Base-by-base conservation (phyloP, 331 rosid species). In the Rosa hybrid region DNA sequence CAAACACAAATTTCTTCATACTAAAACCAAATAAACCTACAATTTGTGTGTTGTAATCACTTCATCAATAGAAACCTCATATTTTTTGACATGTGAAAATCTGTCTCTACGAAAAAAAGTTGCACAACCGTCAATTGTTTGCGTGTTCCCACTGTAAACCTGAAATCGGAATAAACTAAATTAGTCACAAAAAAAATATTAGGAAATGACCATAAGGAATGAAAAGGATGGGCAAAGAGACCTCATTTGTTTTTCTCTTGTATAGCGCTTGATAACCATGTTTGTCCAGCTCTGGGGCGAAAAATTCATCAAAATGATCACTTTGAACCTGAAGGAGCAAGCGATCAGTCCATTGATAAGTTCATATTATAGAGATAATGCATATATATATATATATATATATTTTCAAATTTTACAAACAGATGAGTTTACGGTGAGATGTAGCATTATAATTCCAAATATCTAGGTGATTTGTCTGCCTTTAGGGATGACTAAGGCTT, bases 31-130 rank as follows among this genome's bases (percentile, higher is more conserved):
- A 60, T 42, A 53, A 12, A 44, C 78, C 50, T 44, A 65, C 9
- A 27, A 12, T 12, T 38, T 17, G 2, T 11, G 73, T 1, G 70
- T 71, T 45, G 64, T 23, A 54, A 46, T 5, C 2, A 23, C 9
- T 38, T 51, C 41, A 25, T 38, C 45, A 14, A 51, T 44, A 83
- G 85, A 45, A 60, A 93, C 99, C 99, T 96, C 99, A 42, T 96
- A 96, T 92, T 96, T 96, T 80, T 96, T 96, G 77, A 96, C 97
- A 77, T 92, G 99, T 0, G 97, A 86, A 78, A 96, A 96, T 90
- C 98, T 96, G 83, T 96, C 99, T 83, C 98, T 83, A 18, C 99
- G 98, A 87, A 92, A 96, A 87, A 96, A 96, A 81, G 99, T 96
- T 21, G 99, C 99, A 89, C 99, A 96, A 25, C 99, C 99, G 70